Evolutionary conservation across 192 early-diverging fungal species (phyloP).

Genomic region (Anaeromyces robustus): DNA sequence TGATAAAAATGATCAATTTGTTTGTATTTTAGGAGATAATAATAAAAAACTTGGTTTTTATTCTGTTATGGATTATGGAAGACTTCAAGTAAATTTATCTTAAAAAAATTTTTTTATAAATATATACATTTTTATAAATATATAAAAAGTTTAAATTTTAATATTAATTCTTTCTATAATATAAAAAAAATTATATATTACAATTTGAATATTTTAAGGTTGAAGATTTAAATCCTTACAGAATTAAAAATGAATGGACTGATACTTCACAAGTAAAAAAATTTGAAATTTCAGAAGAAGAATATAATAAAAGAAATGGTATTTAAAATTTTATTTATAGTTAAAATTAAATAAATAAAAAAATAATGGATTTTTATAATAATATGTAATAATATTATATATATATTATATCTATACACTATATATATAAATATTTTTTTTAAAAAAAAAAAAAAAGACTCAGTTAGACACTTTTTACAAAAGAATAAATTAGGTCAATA

Average conservation of each 20-base stretch:
- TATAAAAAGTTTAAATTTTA: too few species aligned
- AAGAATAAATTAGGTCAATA: conserved; percentile 81
- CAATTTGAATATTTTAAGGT: conserved; percentile 28
- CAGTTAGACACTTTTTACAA: conserved; percentile 76
- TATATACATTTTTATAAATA: too few species aligned
- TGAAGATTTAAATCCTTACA: conserved; percentile 47
- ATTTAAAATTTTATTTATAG: too few species aligned
- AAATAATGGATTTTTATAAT: too few species aligned
- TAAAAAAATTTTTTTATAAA: not conserved
- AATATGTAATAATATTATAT: too few species aligned
- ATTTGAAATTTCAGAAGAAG: conserved; percentile 74
- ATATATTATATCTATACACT: too few species aligned
- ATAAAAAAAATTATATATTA: not conserved
- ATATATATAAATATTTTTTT: too few species aligned
- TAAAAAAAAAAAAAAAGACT: conserved; percentile 29
- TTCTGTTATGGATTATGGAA: conserved; percentile 68
- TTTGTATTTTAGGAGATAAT: conserved; percentile 14
- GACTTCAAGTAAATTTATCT: conserved; percentile 35
- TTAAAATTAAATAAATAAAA: too few species aligned
- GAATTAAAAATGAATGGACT: conserved; percentile 52
- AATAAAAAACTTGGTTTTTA: conserved; percentile 69
- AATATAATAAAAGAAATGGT: conserved; percentile 70
- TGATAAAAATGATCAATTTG: conserved; percentile 28
- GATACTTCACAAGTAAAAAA: conserved; percentile 87
- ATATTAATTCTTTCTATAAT: too few species aligned